Conservation (phyloP, 257 asterid species). For the Salvia hispanica region DNA sequence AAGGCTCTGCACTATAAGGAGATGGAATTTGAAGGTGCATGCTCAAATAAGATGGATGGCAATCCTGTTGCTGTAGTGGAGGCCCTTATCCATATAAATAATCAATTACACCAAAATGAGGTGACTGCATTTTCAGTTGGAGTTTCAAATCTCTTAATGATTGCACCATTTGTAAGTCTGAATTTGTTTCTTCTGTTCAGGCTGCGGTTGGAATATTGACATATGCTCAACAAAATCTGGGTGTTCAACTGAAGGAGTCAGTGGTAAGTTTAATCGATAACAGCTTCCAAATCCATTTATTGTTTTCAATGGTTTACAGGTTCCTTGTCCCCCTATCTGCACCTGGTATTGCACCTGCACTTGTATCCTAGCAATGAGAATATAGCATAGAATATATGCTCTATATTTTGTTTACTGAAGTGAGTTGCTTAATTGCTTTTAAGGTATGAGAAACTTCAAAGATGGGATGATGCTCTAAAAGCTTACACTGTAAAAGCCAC, state of each 20-base stretch:
- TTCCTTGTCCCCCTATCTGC: no score
- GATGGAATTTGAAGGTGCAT: slow-evolving; percentile 97
- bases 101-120: slow-evolving; percentile 98
- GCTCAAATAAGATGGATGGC: slow-evolving; percentile 80
- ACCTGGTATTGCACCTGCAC: no score
- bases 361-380: background rate
- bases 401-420: slow-evolving; percentile 26
- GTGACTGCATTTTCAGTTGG: slow-evolving; percentile 41
- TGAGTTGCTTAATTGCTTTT: slow-evolving; percentile 35
- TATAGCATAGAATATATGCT: no score
- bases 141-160: slow-evolving; percentile 21
- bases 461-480: slow-evolving; percentile 99
- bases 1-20: slow-evolving; percentile 98
- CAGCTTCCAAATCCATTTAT: slow-evolving; percentile 21
- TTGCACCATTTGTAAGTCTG: slow-evolving; percentile 28
- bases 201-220: slow-evolving; percentile 99
- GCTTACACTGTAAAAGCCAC: slow-evolving; percentile 94
- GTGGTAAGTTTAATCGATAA: slow-evolving; percentile 57
- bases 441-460: slow-evolving; percentile 97
- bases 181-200: slow-evolving; percentile 44
- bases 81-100: slow-evolving; percentile 95
- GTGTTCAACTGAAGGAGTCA: slow-evolving; percentile 95
- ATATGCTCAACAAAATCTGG: slow-evolving; percentile 89
- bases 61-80: slow-evolving; percentile 97
- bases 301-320: slow-evolving; percentile 1